phyloP scores from a whole-genome alignment of 345 rosid genomes.

The Ceriops zippeliana region DNA sequence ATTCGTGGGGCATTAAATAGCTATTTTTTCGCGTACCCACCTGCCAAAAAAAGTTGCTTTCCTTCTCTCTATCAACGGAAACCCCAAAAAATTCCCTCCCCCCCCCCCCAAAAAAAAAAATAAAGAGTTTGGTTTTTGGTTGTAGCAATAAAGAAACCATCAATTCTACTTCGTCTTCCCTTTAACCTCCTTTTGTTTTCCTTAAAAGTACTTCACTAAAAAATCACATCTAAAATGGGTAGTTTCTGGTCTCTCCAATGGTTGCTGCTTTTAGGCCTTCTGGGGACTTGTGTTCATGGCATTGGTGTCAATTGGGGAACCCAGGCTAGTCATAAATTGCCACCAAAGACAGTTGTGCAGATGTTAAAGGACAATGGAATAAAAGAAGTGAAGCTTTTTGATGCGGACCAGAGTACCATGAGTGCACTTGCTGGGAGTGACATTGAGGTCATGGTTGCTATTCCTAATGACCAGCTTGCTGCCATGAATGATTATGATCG shows the following conservation, averaged over 20 bases:
- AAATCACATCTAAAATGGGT: conserved; percentile 19
- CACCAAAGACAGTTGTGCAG: conserved; percentile 63
- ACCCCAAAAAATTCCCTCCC: neutral
- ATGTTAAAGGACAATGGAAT: conserved; percentile 79
- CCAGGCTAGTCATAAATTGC: conserved; percentile 57
- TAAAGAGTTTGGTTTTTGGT: neutral
- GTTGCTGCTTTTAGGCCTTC: conserved; percentile 26
- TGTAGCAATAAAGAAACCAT: neutral
- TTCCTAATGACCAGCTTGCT: conserved; percentile 81
- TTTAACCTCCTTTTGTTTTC: neutral
- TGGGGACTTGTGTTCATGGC: conserved; percentile 38
- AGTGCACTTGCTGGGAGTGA: conserved; percentile 61
- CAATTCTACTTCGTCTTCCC: neutral
- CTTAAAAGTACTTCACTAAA: neutral
- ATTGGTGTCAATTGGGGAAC: conserved; percentile 94
- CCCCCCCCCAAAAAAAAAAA: neutral
- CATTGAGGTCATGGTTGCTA: conserved; percentile 87
- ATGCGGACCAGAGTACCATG: conserved; percentile 59
- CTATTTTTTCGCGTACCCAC: conserved; percentile 16
- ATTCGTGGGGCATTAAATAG: conserved; percentile 12
- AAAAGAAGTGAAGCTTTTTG: conserved; percentile 78
- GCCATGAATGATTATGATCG: conserved; percentile 47
- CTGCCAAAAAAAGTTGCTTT: conserved; percentile 12
- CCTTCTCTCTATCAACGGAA: conserved; percentile 12
- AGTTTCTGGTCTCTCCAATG: conserved; percentile 19